Evolutionary conservation across 306 rosid genomes (phyloP), one percentile per base, ranked within the genome.

Genomic region (Casuarina equisetifolia): DNA sequence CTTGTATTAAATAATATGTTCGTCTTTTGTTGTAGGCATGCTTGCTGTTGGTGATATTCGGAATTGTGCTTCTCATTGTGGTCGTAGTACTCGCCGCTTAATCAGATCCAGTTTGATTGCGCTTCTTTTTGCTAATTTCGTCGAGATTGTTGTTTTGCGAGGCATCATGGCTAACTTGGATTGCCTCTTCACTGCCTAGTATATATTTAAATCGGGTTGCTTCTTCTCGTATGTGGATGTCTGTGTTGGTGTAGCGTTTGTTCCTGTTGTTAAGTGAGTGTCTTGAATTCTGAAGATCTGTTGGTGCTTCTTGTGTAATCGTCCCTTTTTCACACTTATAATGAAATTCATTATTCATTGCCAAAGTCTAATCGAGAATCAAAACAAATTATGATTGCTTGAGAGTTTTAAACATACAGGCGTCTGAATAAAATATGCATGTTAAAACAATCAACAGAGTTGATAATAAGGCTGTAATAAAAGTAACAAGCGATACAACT

Each of bases 11-110:
- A 45, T 81, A 36, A 52, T 3, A 67, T 62, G 13, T 71, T 68
- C 72, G 10, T 32, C 42, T 50, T 7, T 40, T 49, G 15, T 72
- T 70, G 77, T 86, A 94, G 98, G 63, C 91, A 38, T 94, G 97
- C 88, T 90, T 94, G 88, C 98, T 94, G 69, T 74, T 89, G 96
- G 98, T 94, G 86, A 94, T 94, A 82, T 92, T 94, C 51, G 98
- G 96, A 70, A 84, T 94, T 13, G 93, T 94, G 81, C 96, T 94
- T 70, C 97, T 94, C 74, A 94, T 94, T 59, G 88, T 92, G 86
- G 78, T 94, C 77, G 81, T 94, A 73, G 89, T 94, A 57, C 90
- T 94, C 48, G 97, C 92, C 54, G 97, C 94, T 66, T 94, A 90
- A 85, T 79, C 64, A 76, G 81, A 69, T 64, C 77, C 19, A 44